Conservation (phyloP, 2,329 filamentous ascomycete genomes). For the Cladosporium halotolerans region DNA sequence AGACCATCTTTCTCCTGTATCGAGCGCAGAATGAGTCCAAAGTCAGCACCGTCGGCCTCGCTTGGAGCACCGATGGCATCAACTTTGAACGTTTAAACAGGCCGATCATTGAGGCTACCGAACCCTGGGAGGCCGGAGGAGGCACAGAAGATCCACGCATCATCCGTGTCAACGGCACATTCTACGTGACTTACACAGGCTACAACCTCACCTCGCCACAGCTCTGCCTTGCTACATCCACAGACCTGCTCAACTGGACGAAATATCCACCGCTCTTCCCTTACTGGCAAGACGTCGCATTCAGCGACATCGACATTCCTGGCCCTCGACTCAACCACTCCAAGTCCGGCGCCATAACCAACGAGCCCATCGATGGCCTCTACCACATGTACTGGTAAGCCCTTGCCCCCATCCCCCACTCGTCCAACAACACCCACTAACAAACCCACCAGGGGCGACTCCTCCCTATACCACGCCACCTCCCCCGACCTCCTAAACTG, state of each 20-base stretch:
- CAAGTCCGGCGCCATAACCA: slow-evolving; percentile 27
- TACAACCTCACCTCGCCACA: slow-evolving; percentile 29
- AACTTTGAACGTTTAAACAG: slow-evolving; percentile 30
- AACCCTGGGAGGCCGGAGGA: slow-evolving; percentile 29
- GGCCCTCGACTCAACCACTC: slow-evolving; percentile 16
- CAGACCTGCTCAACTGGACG: slow-evolving; percentile 32
- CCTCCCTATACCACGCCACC: slow-evolving; percentile 27
- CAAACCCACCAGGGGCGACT: slow-evolving; percentile 21
- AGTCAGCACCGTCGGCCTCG: slow-evolving; percentile 31
- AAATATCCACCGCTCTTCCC: slow-evolving; percentile 29
- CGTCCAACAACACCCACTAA: neutral
- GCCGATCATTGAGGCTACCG: slow-evolving; percentile 30
- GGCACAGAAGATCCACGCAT: slow-evolving; percentile 34
- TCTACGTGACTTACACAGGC: slow-evolving; percentile 35
- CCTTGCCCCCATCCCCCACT: neutral
- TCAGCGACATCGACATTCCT: slow-evolving; percentile 17
- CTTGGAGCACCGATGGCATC: slow-evolving; percentile 33
- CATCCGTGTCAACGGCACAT: slow-evolving; percentile 31
- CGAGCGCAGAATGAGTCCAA: slow-evolving; percentile 31
- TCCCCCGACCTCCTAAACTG: slow-evolving; percentile 31
- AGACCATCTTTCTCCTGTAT: slow-evolving; percentile 32
- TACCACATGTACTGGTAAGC: slow-evolving; percentile 31
- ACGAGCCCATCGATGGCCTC: slow-evolving; percentile 26
- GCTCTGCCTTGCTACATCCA: slow-evolving; percentile 33
- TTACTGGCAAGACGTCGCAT: slow-evolving; percentile 22